Percentiles rank a stretch among this genome's conserved stretches.
phyloP scores from a whole-genome alignment of 2,329 filamentous ascomycete genomes.

The Cytospora piceicola region DNA sequence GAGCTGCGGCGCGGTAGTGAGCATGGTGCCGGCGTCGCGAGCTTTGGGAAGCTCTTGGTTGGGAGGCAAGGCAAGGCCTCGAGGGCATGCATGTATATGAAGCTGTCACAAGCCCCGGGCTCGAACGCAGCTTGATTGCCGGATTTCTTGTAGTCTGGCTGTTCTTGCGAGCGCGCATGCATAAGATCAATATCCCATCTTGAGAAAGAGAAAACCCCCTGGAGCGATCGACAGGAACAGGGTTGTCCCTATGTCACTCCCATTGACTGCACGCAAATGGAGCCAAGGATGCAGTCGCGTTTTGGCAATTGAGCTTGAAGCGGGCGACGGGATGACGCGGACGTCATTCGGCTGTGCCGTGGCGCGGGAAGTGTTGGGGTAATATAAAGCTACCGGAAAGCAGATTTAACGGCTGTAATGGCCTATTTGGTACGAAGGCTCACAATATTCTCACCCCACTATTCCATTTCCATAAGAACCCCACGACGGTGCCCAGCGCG shows the following conservation, averaged over 20 bases:
- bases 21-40: slow-evolving; percentile 52
- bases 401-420: slow-evolving; percentile 59
- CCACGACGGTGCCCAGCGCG: slow-evolving; percentile 66
- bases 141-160: neutral
- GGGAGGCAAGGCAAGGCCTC: neutral
- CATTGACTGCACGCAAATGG: slow-evolving; percentile 1
- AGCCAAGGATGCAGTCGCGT: neutral
- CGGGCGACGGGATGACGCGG: neutral
- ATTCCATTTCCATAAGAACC: slow-evolving; percentile 61
- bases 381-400: slow-evolving; percentile 25
- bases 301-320: neutral
- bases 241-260: slow-evolving; percentile 9
- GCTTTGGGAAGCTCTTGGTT: neutral
- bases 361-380: accelerated
- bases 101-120: neutral
- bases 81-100: neutral
- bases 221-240: slow-evolving; percentile 16
- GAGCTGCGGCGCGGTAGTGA: slow-evolving; percentile 63
- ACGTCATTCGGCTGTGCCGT: neutral
- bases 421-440: slow-evolving; percentile 61
- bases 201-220: neutral
- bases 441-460: slow-evolving; percentile 54
- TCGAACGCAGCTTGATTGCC: neutral
- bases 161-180: neutral
- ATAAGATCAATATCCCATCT: slow-evolving; percentile 23